These are phyloP conservation scores for Botrytis paeoniae DNA, from an alignment of 2,329 filamentous ascomycete genomes.

Conservation along the genomic window DNA sequence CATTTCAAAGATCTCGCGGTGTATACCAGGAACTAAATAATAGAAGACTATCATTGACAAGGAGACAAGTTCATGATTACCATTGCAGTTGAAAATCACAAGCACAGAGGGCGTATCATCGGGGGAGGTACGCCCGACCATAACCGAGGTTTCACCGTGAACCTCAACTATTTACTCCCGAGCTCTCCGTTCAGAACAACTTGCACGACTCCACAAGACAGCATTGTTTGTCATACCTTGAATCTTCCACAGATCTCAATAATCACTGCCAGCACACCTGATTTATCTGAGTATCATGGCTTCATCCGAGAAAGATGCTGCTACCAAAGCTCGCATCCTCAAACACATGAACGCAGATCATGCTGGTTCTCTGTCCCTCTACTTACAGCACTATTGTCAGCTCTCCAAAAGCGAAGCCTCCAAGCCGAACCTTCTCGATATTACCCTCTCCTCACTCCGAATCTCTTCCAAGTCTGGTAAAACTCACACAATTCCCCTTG, in stretches of 20 bases:
- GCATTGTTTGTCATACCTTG: neutral
- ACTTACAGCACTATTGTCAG: conserved; percentile 68
- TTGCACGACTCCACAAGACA: neutral
- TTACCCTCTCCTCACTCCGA: conserved; percentile 61
- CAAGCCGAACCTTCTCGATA: conserved; percentile 60
- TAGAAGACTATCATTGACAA: neutral
- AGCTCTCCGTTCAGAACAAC: neutral
- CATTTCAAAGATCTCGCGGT: neutral
- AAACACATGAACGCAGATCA: conserved; percentile 88
- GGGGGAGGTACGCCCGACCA: neutral
- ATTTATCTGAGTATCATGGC: conserved; percentile 14
- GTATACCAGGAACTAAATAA: neutral
- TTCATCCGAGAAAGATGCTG: conserved; percentile 40
- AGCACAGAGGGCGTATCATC: neutral
- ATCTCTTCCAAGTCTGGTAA: conserved; percentile 51
- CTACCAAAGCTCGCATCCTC: conserved; percentile 61
- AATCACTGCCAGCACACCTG: neutral
- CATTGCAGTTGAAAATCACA: neutral
- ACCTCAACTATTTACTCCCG: neutral
- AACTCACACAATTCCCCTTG: conserved; percentile 57
- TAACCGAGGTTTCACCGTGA: neutral
- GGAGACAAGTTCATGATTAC: neutral
- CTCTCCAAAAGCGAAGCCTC: conserved; percentile 55
- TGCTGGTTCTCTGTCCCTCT: conserved; percentile 67
- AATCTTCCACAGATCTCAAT: neutral